Conservation (phyloP, 176 grass and related monocot species). For the Triticum monococcum region DNA sequence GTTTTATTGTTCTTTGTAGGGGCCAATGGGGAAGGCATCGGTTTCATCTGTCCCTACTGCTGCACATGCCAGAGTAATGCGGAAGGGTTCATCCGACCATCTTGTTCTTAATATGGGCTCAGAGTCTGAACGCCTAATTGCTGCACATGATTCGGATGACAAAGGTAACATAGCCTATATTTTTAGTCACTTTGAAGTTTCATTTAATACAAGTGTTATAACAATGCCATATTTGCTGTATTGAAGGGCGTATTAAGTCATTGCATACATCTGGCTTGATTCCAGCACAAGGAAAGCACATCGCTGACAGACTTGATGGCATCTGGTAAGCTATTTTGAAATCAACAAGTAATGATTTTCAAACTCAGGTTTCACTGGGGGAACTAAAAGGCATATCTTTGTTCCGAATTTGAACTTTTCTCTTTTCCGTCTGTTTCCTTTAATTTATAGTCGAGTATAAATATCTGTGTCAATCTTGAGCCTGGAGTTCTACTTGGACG, state of each 20-base stretch:
- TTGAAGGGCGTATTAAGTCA: constrained; percentile 88
- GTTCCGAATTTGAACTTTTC: not conserved
- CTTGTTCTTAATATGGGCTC: constrained; percentile 80
- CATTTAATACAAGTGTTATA: constrained; percentile 16
- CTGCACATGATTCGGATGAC: constrained; percentile 66
- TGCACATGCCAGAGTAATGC: constrained; percentile 72
- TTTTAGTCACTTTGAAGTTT: not conserved
- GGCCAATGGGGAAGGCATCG: constrained; percentile 56
- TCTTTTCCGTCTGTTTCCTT: not conserved
- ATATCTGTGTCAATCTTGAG: not conserved
- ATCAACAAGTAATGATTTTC: not conserved
- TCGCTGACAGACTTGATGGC: constrained; percentile 87
- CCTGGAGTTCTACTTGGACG: not conserved
- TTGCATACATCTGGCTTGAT: constrained; percentile 82
- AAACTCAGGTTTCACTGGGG: not conserved
- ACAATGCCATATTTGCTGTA: constrained; percentile 24
- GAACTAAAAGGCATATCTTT: not conserved
- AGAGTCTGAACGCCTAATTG: constrained; percentile 73
- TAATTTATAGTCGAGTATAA: not conserved
- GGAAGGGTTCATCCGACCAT: constrained; percentile 94
- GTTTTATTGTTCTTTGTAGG: constrained; percentile 48
- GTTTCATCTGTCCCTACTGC: constrained; percentile 62
- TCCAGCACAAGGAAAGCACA: constrained; percentile 85
- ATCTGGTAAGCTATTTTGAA: constrained; percentile 65
- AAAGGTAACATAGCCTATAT: constrained; percentile 60